Evolutionary conservation across 169 alveolate genomes (phyloP).

Genomic region (Eimeria acervulina): DNA sequence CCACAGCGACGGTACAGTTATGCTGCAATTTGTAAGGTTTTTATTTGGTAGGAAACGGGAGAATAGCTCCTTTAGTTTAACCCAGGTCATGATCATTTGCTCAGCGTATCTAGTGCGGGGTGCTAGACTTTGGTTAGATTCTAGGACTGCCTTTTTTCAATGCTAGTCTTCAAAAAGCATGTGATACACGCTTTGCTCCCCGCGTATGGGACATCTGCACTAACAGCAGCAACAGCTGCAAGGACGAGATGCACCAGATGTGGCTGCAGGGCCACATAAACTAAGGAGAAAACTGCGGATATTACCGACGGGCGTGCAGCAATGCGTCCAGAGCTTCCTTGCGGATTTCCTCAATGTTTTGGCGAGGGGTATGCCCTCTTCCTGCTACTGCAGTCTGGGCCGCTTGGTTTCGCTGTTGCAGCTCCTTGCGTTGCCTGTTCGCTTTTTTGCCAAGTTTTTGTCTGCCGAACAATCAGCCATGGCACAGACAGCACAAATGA

Average conservation of each 20-base stretch:
- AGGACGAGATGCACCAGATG: neutral
- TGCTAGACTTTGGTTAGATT: neutral
- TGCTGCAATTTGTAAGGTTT: neutral
- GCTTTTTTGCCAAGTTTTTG: neutral
- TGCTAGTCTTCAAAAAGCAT: neutral
- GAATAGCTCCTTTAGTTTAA: neutral
- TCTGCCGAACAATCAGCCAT: neutral
- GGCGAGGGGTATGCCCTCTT: neutral
- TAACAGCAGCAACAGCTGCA: neutral
- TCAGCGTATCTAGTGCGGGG: neutral
- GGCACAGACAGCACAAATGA: neutral
- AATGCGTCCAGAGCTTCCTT: neutral
- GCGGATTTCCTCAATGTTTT: neutral
- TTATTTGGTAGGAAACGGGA: neutral
- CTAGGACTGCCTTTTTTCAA: neutral
- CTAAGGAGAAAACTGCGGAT: neutral
- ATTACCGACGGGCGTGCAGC: neutral
- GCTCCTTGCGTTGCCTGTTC: neutral
- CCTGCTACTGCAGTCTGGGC: neutral
- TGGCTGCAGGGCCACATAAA: neutral
- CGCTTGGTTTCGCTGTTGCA: neutral
- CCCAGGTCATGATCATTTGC: neutral
- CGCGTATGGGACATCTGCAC: neutral
- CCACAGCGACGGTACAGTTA: constrained; percentile 4
- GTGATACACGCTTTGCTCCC: neutral